These are phyloP conservation scores for Paspalum notatum DNA, from an alignment of 176 grass and related monocot genomes.

Conservation along the genomic window DNA sequence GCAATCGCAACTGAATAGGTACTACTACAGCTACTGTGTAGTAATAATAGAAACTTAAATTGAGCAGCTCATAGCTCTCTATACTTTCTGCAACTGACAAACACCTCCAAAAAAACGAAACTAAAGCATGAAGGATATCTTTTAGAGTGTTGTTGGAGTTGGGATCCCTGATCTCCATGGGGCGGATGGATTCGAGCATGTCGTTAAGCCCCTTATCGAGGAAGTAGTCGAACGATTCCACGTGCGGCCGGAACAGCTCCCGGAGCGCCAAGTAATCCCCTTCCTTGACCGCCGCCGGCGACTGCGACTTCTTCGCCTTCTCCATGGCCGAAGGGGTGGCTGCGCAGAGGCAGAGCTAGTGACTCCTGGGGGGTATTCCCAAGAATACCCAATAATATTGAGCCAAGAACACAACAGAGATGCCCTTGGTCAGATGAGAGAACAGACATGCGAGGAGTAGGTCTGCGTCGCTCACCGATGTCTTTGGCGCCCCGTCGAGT, in stretches of 20 bases:
- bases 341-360: background rate
- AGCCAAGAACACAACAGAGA: too few species aligned
- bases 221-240: constrained; percentile 88
- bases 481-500: too few species aligned
- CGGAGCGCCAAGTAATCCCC: constrained; percentile 51
- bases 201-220: constrained; percentile 77
- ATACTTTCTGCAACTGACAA: background rate
- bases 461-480: too few species aligned
- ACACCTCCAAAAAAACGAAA: background rate
- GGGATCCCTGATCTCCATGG: constrained; percentile 61
- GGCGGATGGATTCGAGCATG: constrained; percentile 53
- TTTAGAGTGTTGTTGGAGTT: constrained; percentile 50
- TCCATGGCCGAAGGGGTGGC: background rate
- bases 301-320: background rate
- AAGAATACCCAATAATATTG: too few species aligned
- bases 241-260: constrained; percentile 76
- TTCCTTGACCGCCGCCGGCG: constrained; percentile 22
- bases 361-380: too few species aligned
- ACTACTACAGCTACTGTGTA: constrained; percentile 5
- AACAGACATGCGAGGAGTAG: too few species aligned
- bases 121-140: constrained; percentile 75
- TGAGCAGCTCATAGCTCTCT: background rate
- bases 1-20: background rate
- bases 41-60: constrained; percentile 12
- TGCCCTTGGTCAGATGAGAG: too few species aligned